phyloP scores from a whole-genome alignment of 2,329 filamentous ascomycete species.

The Cephalotrichum gorgonifer region DNA sequence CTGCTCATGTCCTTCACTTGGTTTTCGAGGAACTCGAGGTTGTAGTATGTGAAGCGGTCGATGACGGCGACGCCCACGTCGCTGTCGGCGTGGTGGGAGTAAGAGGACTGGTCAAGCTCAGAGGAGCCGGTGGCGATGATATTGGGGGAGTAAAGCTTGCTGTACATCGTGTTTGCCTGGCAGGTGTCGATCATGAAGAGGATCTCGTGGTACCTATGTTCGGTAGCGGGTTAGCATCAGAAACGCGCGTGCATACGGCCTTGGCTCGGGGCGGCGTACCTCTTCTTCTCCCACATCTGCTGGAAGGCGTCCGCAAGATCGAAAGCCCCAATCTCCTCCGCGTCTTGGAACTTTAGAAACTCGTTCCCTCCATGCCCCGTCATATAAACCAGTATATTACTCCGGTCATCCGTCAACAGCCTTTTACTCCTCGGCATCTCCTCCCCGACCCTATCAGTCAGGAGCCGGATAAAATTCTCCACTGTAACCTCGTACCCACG shows the following conservation, averaged over 20 bases:
- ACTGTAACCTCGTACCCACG: conserved; percentile 97
- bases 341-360: conserved; percentile 97
- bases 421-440: conserved; percentile 94
- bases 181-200: conserved; percentile 99
- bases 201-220: conserved; percentile 75
- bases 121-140: conserved; percentile 97
- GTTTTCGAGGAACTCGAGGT: conserved; percentile 89
- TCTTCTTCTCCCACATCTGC: conserved; percentile 99
- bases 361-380: conserved; percentile 96
- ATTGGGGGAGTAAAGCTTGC: conserved; percentile 93
- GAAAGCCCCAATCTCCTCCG: conserved; percentile 93
- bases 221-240: background rate
- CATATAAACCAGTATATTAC: conserved; percentile 98
- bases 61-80: conserved; percentile 98
- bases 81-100: conserved; percentile 95
- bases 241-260: background rate
- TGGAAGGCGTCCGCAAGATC: conserved; percentile 95
- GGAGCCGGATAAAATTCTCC: conserved; percentile 91
- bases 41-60: conserved; percentile 97
- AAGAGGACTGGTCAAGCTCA: conserved; percentile 90
- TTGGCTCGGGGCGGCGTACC: conserved; percentile 31
- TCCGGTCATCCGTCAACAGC: conserved; percentile 85
- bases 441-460: conserved; percentile 89
- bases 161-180: conserved; percentile 99
- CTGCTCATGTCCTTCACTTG: conserved; percentile 77